Evolutionary conservation across 345 rosid species (phyloP).

Genomic region (Luvunga scandens): DNA sequence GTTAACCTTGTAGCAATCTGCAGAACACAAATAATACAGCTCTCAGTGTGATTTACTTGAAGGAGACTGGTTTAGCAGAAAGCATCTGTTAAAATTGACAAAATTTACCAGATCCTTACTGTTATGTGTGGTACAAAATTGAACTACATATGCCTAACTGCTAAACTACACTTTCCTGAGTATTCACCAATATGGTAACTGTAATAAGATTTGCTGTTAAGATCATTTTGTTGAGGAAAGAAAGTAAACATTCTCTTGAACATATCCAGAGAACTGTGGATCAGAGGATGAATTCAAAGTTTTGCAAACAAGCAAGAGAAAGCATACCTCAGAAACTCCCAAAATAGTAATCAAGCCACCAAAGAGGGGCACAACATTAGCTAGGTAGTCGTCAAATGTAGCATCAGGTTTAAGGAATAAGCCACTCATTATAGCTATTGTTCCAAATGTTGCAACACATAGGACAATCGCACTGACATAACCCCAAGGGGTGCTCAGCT

Average conservation of each 20-base stretch:
- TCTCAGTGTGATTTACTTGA: background rate
- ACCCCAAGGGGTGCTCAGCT: slow-evolving; percentile 87
- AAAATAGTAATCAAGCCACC: slow-evolving; percentile 79
- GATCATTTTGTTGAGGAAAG: background rate
- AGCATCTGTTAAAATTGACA: background rate
- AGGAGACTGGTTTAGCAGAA: background rate
- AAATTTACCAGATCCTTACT: background rate
- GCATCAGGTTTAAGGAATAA: slow-evolving; percentile 89
- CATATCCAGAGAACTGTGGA: background rate
- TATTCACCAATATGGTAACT: background rate
- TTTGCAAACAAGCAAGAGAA: background rate
- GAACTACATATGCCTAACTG: background rate
- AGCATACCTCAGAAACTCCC: slow-evolving; percentile 82
- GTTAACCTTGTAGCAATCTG: slow-evolving; percentile 87
- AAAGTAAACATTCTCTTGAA: background rate
- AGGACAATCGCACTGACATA: slow-evolving; percentile 58
- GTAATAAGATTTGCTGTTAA: background rate
- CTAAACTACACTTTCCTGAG: background rate
- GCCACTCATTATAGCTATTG: slow-evolving; percentile 88
- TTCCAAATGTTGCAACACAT: slow-evolving; percentile 82
- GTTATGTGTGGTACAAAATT: background rate
- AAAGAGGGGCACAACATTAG: slow-evolving; percentile 75
- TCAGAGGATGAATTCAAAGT: background rate
- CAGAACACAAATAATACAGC: slow-evolving; percentile 8
- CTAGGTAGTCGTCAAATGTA: slow-evolving; percentile 76